phyloP scores from a whole-genome alignment of 2,329 filamentous ascomycete genomes.

The Magnaporthiopsis incrustans region DNA sequence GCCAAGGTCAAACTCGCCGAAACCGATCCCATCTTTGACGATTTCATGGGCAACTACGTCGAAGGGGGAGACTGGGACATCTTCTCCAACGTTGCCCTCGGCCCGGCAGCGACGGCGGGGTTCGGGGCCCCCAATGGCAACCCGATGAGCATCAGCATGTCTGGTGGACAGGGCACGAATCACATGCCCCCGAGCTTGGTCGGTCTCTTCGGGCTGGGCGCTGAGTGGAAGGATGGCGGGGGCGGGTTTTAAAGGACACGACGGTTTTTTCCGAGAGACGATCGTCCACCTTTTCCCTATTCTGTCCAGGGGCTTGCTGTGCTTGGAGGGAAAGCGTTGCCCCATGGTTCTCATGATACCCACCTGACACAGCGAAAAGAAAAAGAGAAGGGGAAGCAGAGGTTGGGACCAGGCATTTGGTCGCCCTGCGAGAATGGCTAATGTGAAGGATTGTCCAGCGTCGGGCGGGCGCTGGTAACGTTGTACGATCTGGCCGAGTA shows the following conservation, averaged over 20 bases:
- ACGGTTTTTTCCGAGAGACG: not conserved
- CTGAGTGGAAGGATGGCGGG: not conserved
- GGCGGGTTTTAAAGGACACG: not conserved
- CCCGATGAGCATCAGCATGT: not conserved
- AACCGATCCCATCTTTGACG: constrained; percentile 28
- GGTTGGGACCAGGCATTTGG: not conserved
- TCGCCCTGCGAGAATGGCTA: not conserved
- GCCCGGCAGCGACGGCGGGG: no score
- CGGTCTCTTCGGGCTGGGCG: not conserved
- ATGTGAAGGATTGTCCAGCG: not conserved
- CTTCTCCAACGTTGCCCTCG: constrained; percentile 21
- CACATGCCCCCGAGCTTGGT: not conserved
- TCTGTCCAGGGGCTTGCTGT: not conserved
- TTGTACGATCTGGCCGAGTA: not conserved
- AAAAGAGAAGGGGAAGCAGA: not conserved
- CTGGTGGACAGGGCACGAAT: not conserved
- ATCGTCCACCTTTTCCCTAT: not conserved
- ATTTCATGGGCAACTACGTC: constrained; percentile 34
- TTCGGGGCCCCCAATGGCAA: not conserved
- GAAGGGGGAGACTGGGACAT: constrained; percentile 41
- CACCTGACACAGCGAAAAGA: not conserved
- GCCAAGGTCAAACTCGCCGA: constrained; percentile 3
- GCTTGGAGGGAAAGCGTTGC: not conserved
- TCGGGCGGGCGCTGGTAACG: not conserved
- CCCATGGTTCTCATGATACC: not conserved